Evolutionary conservation across 148 eudicot genomes (phyloP), one percentile per base, ranked within the genome.

Genomic region (Rhododendron kiyosumense): DNA sequence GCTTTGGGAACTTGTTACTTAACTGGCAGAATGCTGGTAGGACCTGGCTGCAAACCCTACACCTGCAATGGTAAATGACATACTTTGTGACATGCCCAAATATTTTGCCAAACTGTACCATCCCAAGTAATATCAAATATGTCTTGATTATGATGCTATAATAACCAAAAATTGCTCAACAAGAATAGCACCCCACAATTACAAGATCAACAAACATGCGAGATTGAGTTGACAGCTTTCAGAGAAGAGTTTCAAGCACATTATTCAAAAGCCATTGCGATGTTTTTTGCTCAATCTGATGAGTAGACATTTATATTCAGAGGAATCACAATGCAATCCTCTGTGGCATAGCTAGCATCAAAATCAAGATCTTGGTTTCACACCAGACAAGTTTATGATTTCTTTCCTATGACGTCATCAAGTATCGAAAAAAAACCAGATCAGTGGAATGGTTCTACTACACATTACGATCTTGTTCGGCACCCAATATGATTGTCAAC

Each of bases 1-100:
- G 91, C 91, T 94, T 96, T 7, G 94, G 94, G 81, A 96, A 96
- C 88, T 93, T 92, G 77, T 88, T 88, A 87, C 97, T 96, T 54
- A 93, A 83, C 90, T 89, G 81, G 79, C 90, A 86, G 85, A 93
- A 96, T 79, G 89, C 86, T 34, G 98, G 98, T 61, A 95, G 91
- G 84, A 96, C 90, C 85, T 94, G 95, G 81, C 94, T 86, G 88
- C 99, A 96, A 22, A 94, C 96, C 63, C 88, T 85, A 76, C 96
- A 94, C 99, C 98, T 93, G 91, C 46, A 87, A 67, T 9, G 51
- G 22, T 45, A 83, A 59, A 81, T 30, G 10, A 77, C 30, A n/a
- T 51, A 24, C 41, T 59, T 67, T 51, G 45, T 5, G 14, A 54
- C 26, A 59, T 2, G 2, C 73, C 24, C 43, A 65, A 22, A 17